A percentile compares a stretch with the other conserved stretches of the same genome.
Evolutionary conservation across 1,284 basidiomycete species (phyloP).

Genomic region (Moesziomyces sp.): DNA sequence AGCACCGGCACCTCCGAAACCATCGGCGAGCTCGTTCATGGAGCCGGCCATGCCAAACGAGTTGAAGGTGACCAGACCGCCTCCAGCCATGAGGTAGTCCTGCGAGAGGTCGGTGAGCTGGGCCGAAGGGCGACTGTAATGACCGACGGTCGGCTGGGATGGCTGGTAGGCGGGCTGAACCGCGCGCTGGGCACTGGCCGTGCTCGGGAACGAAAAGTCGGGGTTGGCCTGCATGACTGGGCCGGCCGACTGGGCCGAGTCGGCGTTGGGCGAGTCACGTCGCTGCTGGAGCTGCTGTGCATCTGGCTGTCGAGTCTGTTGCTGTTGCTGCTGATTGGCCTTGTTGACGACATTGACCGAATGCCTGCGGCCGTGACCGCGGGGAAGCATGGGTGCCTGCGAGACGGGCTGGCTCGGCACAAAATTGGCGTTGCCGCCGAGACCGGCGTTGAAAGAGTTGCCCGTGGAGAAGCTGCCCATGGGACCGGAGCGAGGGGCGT

Average conservation of each 20-base stretch:
- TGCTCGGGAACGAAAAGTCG: constrained; percentile 56
- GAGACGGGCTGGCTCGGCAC: constrained; percentile 23
- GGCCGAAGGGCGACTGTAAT: constrained; percentile 60
- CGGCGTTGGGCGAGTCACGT: constrained; percentile 31
- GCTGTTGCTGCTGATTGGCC: constrained; percentile 52
- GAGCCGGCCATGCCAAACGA: constrained; percentile 46
- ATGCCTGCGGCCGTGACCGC: constrained; percentile 89
- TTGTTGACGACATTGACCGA: constrained; percentile 82
- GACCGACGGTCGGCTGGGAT: constrained; percentile 32
- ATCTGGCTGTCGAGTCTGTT: constrained; percentile 3
- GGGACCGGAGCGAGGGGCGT: constrained; percentile 74
- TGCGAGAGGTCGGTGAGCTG: constrained; percentile 62
- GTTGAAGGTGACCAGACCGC: constrained; percentile 60
- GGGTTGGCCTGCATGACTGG: constrained; percentile 53
- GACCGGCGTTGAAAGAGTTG: constrained; percentile 22
- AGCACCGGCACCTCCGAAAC: constrained; percentile 54
- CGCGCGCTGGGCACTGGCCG: constrained; percentile 35
- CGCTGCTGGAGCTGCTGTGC: constrained; percentile 61
- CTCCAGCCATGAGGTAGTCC: constrained; percentile 66
- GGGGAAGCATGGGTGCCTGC: constrained; percentile 61
- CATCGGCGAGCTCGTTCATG: constrained; percentile 59
- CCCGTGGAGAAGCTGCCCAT: constrained; percentile 71
- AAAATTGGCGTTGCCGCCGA: constrained; percentile 33
- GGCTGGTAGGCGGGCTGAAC: constrained; percentile 36
- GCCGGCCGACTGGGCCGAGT: constrained; percentile 17